Percentiles rank a stretch among this genome's conserved stretches.
Conservation (phyloP, 768 basidiomycete species). For the Lyophyllum decastes region DNA sequence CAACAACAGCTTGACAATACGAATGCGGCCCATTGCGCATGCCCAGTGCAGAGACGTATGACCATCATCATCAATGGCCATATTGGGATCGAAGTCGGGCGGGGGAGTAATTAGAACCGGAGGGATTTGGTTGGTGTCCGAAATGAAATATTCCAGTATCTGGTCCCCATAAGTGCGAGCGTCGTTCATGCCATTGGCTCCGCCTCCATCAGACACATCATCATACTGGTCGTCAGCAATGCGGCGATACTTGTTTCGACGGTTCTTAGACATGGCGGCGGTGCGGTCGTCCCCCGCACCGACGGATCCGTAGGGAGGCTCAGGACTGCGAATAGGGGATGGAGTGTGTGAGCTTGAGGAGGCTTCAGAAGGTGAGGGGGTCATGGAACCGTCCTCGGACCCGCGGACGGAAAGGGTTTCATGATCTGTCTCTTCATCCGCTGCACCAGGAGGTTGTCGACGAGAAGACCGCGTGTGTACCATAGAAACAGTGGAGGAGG, state of each 20-base stretch:
- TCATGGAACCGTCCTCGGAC: constrained; percentile 89
- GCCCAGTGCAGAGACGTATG: constrained; percentile 99
- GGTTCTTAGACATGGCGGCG: constrained; percentile 29
- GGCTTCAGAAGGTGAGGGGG: constrained; percentile 82
- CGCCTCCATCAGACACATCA: constrained; percentile 46
- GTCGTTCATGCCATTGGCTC: constrained; percentile 49
- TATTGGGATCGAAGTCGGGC: constrained; percentile 90
- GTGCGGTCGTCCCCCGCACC: constrained; percentile 41
- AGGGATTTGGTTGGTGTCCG: constrained; percentile 92
- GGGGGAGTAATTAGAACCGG: constrained; percentile 86
- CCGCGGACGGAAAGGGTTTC: constrained; percentile 68
- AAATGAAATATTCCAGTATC: constrained; percentile 98
- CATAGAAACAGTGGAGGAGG: constrained; percentile 31
- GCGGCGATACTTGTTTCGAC: constrained; percentile 51
- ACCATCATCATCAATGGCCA: constrained; percentile 96
- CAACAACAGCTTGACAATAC: constrained; percentile 91
- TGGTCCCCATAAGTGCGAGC: constrained; percentile 87
- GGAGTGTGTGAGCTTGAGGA: constrained; percentile 92
- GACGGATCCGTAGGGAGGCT: constrained; percentile 45
- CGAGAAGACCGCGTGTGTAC: constrained; percentile 65
- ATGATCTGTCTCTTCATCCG: constrained; percentile 60
- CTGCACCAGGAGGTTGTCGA: constrained; percentile 46
- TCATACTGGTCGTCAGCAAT: constrained; percentile 46
- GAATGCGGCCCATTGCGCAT: constrained; percentile 96
- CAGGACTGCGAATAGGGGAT: constrained; percentile 75